Evolutionary conservation across 371 early-diverging fungal species (phyloP).

Genomic region (Dipsacomyces acuminosporus): DNA sequence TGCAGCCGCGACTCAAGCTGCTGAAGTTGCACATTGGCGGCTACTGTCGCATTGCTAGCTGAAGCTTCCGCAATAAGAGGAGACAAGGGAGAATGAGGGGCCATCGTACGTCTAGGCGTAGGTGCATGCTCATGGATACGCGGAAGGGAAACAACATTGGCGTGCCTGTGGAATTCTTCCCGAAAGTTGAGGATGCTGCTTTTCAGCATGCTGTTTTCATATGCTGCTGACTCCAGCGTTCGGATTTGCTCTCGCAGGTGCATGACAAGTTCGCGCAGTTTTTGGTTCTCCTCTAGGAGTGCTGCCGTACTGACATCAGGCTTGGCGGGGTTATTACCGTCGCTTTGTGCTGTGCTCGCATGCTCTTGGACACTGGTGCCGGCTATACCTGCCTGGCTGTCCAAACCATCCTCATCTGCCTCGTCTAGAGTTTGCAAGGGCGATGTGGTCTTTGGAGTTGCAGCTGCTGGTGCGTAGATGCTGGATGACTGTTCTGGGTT

Average conservation of each 20-base stretch:
- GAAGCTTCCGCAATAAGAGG: no score
- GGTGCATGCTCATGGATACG: conserved; percentile 18
- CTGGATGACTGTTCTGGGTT: conserved; percentile 40
- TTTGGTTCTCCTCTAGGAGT: conserved; percentile 57
- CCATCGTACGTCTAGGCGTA: conserved; percentile 4
- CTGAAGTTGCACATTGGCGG: conserved; percentile 6
- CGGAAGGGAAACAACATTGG: conserved; percentile 42
- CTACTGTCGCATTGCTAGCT: conserved; percentile 7
- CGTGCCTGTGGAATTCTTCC: conserved; percentile 71
- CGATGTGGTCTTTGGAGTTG: conserved; percentile 5
- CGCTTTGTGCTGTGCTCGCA: neutral
- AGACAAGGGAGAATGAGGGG: conserved; percentile 16
- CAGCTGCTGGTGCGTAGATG: conserved; percentile 11
- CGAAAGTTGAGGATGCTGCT: conserved; percentile 73
- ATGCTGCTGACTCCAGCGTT: conserved; percentile 64
- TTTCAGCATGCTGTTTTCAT: conserved; percentile 68
- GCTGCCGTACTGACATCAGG: neutral
- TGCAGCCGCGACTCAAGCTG: conserved; percentile 43
- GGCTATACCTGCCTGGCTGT: neutral
- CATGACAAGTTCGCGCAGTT: conserved; percentile 59
- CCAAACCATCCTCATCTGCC: conserved; percentile 1
- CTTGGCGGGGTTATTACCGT: neutral
- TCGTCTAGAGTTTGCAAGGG: conserved; percentile 20
- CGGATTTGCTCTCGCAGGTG: conserved; percentile 56
- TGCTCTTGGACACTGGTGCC: no score